These are phyloP conservation scores for Suillus alpinus DNA, from an alignment of 768 basidiomycete species.

Conservation along the genomic window DNA sequence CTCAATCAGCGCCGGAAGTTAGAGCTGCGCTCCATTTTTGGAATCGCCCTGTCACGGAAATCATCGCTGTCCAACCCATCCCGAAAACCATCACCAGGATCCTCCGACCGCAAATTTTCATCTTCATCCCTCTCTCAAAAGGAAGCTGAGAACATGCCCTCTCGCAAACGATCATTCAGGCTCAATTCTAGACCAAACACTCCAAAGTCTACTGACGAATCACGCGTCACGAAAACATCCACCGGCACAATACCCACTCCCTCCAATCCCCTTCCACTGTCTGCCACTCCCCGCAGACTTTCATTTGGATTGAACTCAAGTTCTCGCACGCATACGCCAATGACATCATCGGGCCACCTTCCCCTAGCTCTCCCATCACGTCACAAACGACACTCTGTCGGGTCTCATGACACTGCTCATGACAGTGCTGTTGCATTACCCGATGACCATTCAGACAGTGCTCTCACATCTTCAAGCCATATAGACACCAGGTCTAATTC, in stretches of 20 bases:
- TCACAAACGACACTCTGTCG: conserved; percentile 26
- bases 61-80: conserved; percentile 21
- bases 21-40: conserved; percentile 23
- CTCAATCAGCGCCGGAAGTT: conserved; percentile 17
- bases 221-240: conserved; percentile 17
- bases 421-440: conserved; percentile 33
- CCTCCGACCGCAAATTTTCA: conserved; percentile 22
- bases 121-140: conserved; percentile 23
- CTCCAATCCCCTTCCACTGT: conserved; percentile 29
- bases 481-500: conserved; percentile 4
- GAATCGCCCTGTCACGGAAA: conserved; percentile 27
- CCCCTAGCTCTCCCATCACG: conserved; percentile 22
- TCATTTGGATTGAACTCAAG: conserved; percentile 27
- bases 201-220: conserved; percentile 25
- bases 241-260: conserved; percentile 24
- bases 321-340: conserved; percentile 28
- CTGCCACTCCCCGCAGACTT: conserved; percentile 32
- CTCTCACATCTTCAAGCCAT: background rate
- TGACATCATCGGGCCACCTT: conserved; percentile 25
- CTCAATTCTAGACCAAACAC: conserved; percentile 28
- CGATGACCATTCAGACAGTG: conserved; percentile 16
- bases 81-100: conserved; percentile 13
- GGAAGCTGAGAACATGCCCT: conserved; percentile 7
- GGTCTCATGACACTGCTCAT: conserved; percentile 30
- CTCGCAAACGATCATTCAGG: conserved; percentile 32